Conservation (phyloP, 805 yeast species). For the Candida ipomoeae region DNA sequence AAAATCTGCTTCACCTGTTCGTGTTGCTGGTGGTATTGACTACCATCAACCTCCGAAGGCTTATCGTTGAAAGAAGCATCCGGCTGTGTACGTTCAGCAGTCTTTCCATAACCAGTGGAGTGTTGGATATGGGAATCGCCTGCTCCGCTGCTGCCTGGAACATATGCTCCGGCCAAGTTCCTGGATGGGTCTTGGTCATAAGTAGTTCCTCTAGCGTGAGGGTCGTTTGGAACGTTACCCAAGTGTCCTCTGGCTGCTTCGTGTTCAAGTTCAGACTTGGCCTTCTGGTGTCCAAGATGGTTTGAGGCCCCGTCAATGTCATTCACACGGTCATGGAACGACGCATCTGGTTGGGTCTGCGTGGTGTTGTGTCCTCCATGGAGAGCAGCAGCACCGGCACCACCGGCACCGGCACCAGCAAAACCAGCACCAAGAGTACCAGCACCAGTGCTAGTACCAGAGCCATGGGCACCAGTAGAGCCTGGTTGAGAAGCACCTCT, state of each 20-base stretch:
- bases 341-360: conserved; percentile 9
- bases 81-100: not conserved
- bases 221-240: conserved; percentile 7
- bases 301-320: conserved; percentile 10
- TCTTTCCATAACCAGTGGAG: not conserved
- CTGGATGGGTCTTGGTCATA: not conserved
- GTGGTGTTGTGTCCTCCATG: not conserved
- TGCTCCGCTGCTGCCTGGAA: not conserved
- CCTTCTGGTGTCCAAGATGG: conserved; percentile 10
- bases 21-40: conserved; percentile 6
- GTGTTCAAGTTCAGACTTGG: conserved; percentile 7
- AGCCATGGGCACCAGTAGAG: not conserved
- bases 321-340: conserved; percentile 6
- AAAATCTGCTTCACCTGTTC: conserved; percentile 2
- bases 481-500: not conserved
- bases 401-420: not conserved
- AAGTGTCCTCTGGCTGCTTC: conserved; percentile 10
- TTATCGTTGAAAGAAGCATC: conserved; percentile 6
- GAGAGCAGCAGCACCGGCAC: not conserved
- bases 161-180: not conserved
- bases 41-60: conserved; percentile 1
- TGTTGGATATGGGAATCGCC: not conserved
- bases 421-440: conserved; percentile 10
- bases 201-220: not conserved
- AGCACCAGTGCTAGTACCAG: not conserved